Evolutionary conservation across 2,329 filamentous ascomycete genomes (phyloP).

Genomic region (Monosporascus sp.): DNA sequence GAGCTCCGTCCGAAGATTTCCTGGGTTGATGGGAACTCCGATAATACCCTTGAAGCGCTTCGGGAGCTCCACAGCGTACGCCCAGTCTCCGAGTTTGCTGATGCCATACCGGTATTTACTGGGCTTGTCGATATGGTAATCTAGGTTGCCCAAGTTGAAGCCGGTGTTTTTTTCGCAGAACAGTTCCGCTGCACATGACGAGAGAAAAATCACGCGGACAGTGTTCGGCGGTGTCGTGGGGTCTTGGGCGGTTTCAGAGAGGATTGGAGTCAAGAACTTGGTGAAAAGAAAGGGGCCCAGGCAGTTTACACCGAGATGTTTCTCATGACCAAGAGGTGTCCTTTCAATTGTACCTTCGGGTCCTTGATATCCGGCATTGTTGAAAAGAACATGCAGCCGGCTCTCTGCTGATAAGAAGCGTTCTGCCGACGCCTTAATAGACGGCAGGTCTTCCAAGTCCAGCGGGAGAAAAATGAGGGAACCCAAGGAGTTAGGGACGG

Average conservation of each 20-base stretch:
- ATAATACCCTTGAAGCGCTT: too few relatives aligned
- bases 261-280: background rate
- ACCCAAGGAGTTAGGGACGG: background rate
- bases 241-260: background rate
- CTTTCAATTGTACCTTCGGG: background rate
- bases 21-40: too few relatives aligned
- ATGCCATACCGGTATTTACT: too few relatives aligned
- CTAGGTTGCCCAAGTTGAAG: too few relatives aligned
- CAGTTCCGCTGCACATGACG: too few relatives aligned
- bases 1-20: too few relatives aligned
- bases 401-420: background rate
- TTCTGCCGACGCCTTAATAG: background rate
- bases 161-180: background rate
- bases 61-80: too few relatives aligned
- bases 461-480: background rate
- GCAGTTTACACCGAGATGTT: background rate
- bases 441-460: background rate
- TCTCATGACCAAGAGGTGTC: slow-evolving; percentile 1
- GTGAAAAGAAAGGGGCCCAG: background rate
- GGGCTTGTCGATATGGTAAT: too few relatives aligned
- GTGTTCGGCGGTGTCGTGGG: background rate
- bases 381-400: slow-evolving; percentile 2
- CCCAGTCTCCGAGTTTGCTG: too few relatives aligned
- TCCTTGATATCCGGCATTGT: slow-evolving; percentile 2
- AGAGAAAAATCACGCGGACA: background rate